Evolutionary conservation across 345 rosid genomes (phyloP).

Genomic region (Noccaea caerulescens): DNA sequence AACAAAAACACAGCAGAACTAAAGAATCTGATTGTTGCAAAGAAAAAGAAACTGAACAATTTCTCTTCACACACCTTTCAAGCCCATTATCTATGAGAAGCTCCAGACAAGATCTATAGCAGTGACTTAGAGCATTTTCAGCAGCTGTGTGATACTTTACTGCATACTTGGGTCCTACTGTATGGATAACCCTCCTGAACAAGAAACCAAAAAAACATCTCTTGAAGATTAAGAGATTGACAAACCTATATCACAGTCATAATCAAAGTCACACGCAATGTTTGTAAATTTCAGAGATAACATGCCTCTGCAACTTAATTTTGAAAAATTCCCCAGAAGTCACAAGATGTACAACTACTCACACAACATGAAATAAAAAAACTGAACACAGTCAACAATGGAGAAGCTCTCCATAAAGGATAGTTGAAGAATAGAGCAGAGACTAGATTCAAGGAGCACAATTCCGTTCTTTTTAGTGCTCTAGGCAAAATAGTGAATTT

Average conservation of each 20-base stretch:
- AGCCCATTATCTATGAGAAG: slow-evolving; percentile 88
- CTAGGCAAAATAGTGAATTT: neutral
- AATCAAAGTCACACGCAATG: neutral
- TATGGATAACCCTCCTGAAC: slow-evolving; percentile 82
- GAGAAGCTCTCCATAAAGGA: slow-evolving; percentile 21
- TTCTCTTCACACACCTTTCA: slow-evolving; percentile 57
- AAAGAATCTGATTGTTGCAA: slow-evolving; percentile 4
- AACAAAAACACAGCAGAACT: slow-evolving; percentile 13
- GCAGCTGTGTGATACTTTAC: slow-evolving; percentile 98
- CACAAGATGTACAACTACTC: slow-evolving; percentile 9
- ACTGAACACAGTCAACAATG: neutral
- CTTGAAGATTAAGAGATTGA: neutral
- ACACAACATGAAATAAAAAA: slow-evolving; percentile 14
- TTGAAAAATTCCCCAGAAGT: neutral
- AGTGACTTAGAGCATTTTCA: slow-evolving; percentile 97
- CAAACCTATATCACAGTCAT: slow-evolving; percentile 7
- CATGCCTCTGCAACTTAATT: slow-evolving; percentile 16
- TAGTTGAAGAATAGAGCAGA: neutral
- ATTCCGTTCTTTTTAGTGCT: neutral
- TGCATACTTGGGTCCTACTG: slow-evolving; percentile 98
- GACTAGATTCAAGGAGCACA: slow-evolving; percentile 11
- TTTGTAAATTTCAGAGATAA: neutral
- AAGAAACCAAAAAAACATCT: slow-evolving; percentile 4
- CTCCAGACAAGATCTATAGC: slow-evolving; percentile 96
- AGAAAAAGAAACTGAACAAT: slow-evolving; percentile 12